Conservation (phyloP, 108 stramenopile genomes). For the Fragilaria radians region DNA sequence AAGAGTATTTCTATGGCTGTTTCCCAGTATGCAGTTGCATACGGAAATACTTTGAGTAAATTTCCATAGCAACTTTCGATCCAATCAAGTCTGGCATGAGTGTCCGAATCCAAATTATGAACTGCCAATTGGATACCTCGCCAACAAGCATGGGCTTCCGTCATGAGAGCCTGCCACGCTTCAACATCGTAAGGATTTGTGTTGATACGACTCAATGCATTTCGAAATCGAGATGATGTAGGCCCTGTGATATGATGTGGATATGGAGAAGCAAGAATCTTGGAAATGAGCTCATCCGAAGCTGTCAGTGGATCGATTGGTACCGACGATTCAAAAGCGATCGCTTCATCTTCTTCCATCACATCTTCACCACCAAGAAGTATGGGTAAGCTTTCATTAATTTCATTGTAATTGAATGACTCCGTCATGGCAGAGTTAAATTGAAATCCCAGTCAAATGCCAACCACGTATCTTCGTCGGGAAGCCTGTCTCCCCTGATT, state of each 20-base stretch:
- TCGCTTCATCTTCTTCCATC: constrained; percentile 40
- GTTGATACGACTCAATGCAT: constrained; percentile 67
- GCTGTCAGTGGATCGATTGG: constrained; percentile 1
- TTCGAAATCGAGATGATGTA: constrained; percentile 67
- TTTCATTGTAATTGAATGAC: neutral
- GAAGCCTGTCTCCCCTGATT: too few relatives aligned
- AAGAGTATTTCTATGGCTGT: constrained; percentile 53
- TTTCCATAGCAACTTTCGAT: constrained; percentile 69
- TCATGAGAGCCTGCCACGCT: constrained; percentile 78
- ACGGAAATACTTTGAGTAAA: constrained; percentile 69
- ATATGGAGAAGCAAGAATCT: constrained; percentile 63
- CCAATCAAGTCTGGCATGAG: constrained; percentile 71
- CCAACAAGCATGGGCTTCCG: constrained; percentile 60
- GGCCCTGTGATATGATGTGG: constrained; percentile 66
- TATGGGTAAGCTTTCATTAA: constrained; percentile 3
- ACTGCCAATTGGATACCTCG: constrained; percentile 13
- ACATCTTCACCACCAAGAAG: constrained; percentile 31
- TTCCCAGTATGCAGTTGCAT: constrained; percentile 36
- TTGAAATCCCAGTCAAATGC: too few relatives aligned
- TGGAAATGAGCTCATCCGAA: constrained; percentile 16
- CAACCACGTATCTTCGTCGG: too few relatives aligned
- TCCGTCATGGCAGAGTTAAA: constrained; percentile 1
- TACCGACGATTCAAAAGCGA: neutral
- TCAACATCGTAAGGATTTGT: constrained; percentile 64
- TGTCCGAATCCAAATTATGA: constrained; percentile 24